These are phyloP conservation scores for Sporothrix pseudoabietina DNA, from an alignment of 2,329 filamentous ascomycete genomes.

Conservation along the genomic window DNA sequence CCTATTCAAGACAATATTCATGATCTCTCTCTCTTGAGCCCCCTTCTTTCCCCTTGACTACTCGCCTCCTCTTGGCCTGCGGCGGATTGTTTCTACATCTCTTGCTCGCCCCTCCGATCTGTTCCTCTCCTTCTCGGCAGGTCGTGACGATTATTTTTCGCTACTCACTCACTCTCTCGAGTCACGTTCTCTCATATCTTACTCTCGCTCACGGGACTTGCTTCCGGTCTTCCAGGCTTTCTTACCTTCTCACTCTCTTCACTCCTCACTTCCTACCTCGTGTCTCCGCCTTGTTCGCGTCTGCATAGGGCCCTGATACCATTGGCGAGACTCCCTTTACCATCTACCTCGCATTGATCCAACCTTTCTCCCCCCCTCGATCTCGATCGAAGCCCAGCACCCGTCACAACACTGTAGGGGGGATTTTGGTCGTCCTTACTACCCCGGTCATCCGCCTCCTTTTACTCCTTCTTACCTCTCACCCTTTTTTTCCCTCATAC, in stretches of 20 bases:
- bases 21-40: neutral
- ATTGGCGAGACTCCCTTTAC: neutral
- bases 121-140: conserved; percentile 5
- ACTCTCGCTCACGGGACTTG: neutral
- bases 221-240: neutral
- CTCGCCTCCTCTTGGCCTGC: neutral
- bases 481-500: neutral
- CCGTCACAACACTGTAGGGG: conserved; percentile 12
- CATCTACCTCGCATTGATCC: conserved; percentile 28
- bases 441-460: conserved; percentile 2
- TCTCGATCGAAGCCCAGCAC: conserved; percentile 13
- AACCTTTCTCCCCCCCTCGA: conserved; percentile 10
- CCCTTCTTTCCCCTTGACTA: conserved; percentile 11
- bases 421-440: neutral
- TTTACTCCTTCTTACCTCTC: neutral
- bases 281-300: neutral
- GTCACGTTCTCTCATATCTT: neutral
- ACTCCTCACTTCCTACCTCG: neutral
- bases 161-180: neutral
- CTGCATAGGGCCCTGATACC: conserved; percentile 15
- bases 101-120: neutral
- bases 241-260: neutral
- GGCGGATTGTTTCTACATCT: conserved; percentile 15
- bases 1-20: neutral
- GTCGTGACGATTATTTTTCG: conserved; percentile 16